Evolutionary conservation across 2,329 filamentous ascomycete species (phyloP), one percentile per base, ranked within the genome.

Genomic region (Trichoderma polysporum): DNA sequence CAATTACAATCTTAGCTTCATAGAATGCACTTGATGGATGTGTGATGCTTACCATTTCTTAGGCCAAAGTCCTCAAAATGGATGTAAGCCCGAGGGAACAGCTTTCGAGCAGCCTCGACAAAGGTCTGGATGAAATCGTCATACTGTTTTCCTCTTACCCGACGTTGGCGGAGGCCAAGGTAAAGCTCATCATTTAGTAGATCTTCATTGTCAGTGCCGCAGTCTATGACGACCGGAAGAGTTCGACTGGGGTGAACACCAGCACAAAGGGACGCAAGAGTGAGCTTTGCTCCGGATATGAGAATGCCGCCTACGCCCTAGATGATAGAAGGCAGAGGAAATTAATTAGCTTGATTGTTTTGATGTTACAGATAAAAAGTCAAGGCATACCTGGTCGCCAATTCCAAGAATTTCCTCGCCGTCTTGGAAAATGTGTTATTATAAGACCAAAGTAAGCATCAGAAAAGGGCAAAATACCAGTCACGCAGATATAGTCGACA

Each of bases 31-130:
- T n/a, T 4, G n/a, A 17, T 8, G 17, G 6, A 29, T n/a, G 1
- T 27, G 39, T 39, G 15, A n/a, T 13, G 41, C 31, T 68, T 68
- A 85, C 86, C 86, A 73, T 97, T 97, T 1, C 78, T 77, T 0
- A 96, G 79, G 0, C 92, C 93, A 79, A 97, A 96, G 74, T 97
- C 93, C 73, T 97, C 92, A 72, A 96, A 97, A 74, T 97, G 93
- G 22, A 97, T 90, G 72, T 94, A 94, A 0, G 93, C 92, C 53
- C 85, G 88, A 0, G 93, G 93, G 68, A 90, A 97, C 1, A 88
- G 82, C 71, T 90, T 87, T 52, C 88, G 82, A 0, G 90, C 90
- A 0, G 87, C 83, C 60, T 83, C 80, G 9, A 97, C 86, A 73
- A 97, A 97, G 0, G 79, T 86, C 53, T 92, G 90, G 1, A 96